Base-by-base conservation (phyloP, 441 rosid species). In the Rhodomyrtus psidioides region DNA sequence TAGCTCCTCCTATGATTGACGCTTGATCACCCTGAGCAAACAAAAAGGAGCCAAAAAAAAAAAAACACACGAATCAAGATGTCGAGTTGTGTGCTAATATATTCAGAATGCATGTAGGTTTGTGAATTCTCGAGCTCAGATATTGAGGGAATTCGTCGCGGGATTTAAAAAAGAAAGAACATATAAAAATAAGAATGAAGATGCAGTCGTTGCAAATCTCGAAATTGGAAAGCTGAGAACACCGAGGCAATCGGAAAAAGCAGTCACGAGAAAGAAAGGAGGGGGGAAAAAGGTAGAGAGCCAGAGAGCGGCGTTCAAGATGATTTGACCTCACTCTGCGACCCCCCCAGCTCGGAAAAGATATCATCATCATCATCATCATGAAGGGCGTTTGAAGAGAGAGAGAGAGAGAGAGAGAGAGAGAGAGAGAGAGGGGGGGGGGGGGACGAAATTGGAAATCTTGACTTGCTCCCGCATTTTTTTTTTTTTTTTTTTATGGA, bases 1-100 rank as follows among this genome's bases (percentile, higher is more conserved):
- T 94, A 16, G 96, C 93, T 79, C 94, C 95, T n/a, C 95, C 96
- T 62, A 94, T 89, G 87, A 94, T 93, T 56, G 96, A 93, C 56
- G 96, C 96, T 88, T 94, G 95, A 87, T 94, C 96, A 53, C 96
- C 95, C 96, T 96, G 90, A 26, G 26, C 13, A 53, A 34, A 85
- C n/a, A 5, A 84, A 75, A 62, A 51, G 5, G 12, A 3, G 46
- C 16, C 16, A n/a, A 13, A 14, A 15, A 54, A 39, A n/a, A 13
- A 14, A 15, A 17, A 4, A 59, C 9, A 39, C 7, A 2, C 34
- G 34, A 2, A 81, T 5, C 13, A 81, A 26, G 10, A 8, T 81
- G 55, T 27, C 83, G 55, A 44, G 55, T 16, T 24, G 24, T 46
- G 49, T 53, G 26, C 34, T 46, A 13, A 81, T 81, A 14, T 81